These are phyloP conservation scores for Discostella stelligera DNA, from an alignment of 352 stramenopile species.

Conservation along the genomic window DNA sequence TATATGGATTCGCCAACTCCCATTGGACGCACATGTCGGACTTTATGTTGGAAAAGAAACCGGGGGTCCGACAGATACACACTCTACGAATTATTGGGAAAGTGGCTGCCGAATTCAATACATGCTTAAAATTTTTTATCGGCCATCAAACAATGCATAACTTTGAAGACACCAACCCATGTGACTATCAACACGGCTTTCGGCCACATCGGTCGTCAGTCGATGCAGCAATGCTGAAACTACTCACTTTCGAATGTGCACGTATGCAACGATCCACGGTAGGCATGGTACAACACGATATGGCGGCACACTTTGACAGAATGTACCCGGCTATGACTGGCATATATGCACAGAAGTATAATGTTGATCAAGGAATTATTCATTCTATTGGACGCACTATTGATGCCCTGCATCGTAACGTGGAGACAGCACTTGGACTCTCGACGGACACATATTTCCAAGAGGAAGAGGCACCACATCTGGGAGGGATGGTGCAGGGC, in stretches of 20 bases:
- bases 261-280: background rate
- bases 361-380: slow-evolving; percentile 6
- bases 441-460: slow-evolving; percentile 6
- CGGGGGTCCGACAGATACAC: too few relatives aligned
- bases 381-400: background rate
- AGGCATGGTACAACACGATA: background rate
- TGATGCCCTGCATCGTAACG: background rate
- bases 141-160: slow-evolving; percentile 2
- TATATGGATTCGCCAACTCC: slow-evolving; percentile 12
- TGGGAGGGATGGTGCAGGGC: slow-evolving; percentile 14
- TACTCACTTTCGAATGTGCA: slow-evolving; percentile 7
- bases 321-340: background rate
- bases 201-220: background rate
- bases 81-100: background rate
- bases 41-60: slow-evolving; percentile 20
- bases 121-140: slow-evolving; percentile 6
- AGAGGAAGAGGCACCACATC: background rate
- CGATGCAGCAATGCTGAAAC: slow-evolving; percentile 13
- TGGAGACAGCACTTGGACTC: slow-evolving; percentile 16
- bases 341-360: slow-evolving; percentile 7
- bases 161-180: slow-evolving; percentile 11
- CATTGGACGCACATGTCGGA: slow-evolving; percentile 34
- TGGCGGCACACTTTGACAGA: slow-evolving; percentile 6
- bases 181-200: slow-evolving; percentile 11
- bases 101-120: slow-evolving; percentile 40